Evolutionary conservation across 805 yeast species (phyloP), one percentile per base, ranked within the genome.

Genomic region (Pichia manshurica): DNA sequence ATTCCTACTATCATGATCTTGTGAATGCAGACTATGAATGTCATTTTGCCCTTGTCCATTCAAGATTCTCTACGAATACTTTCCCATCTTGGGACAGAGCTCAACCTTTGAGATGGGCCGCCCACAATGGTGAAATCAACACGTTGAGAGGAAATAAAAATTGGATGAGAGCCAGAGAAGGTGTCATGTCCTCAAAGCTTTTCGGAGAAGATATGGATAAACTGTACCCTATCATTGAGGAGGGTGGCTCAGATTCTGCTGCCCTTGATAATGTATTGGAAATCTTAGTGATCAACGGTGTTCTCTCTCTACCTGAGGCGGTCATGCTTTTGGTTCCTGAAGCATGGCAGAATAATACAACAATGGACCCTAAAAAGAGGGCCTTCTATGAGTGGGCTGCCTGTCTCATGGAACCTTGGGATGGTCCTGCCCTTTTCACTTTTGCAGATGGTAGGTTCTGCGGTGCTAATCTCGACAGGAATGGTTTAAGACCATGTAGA

Each of bases 81-180:
- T 91, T 91, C 80, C 99, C 99, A 42, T 88, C 96, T n/a, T 91
- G 99, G 99, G 99, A 93, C 70, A 81, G 99, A 69, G 98, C 99
- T 21, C 99, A 91, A 70, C 99, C 99, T 42, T 76, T 91, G 62
- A 77, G 98, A 67, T 84, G 95, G 84, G 87, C 96, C 29, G 99
- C 99, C 35, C 99, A 91, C 71, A 91, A 91, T 67, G 99, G 99
- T 75, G 99, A 91, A 70, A 93, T 91, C 67, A 91, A 91, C 70
- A 91, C 99, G 36, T 72, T 91, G 63, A 80, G 98, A 68, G 99
- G 99, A 58, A 91, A 91, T 78, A 93, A 91, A 70, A 91, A 91
- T 71, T 93, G 98, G 98, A 90, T 93, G 97, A 81, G 96, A 57
- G 93, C 98, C 38, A 85, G 96, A 67, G 99, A 91, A 73, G 98